Evolutionary conservation across 257 asterid species (phyloP).

Genomic region (Ophiorrhiza pumila): DNA sequence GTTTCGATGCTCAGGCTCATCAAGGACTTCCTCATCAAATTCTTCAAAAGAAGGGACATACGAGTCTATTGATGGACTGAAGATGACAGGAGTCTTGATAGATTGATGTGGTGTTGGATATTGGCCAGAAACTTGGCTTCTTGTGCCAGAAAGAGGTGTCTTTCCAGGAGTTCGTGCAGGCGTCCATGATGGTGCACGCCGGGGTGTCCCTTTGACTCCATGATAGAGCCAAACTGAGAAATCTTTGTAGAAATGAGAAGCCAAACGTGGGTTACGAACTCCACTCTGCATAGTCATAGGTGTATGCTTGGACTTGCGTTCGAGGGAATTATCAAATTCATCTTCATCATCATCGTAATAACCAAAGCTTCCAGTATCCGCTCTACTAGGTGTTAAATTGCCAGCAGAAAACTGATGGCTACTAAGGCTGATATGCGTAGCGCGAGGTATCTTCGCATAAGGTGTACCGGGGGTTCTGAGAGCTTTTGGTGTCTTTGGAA

Average conservation of each 20-base stretch:
- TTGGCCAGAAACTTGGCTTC: conserved; percentile 37
- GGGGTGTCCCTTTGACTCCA: conserved; percentile 73
- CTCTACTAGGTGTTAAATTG: conserved; percentile 32
- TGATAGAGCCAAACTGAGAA: conserved; percentile 75
- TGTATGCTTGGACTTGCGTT: conserved; percentile 42
- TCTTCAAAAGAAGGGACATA: conserved; percentile 42
- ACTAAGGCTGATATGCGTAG: conserved; percentile 49
- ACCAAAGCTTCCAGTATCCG: conserved; percentile 34
- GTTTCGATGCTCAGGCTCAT: conserved; percentile 54
- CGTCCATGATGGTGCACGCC: conserved; percentile 77
- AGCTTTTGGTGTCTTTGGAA: conserved; percentile 37
- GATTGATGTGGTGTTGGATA: conserved; percentile 28
- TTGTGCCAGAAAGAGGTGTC: conserved; percentile 33
- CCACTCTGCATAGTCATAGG: conserved; percentile 54
- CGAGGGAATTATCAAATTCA: conserved; percentile 62
- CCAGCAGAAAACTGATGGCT: conserved; percentile 52
- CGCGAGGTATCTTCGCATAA: conserved; percentile 40
- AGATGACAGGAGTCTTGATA: conserved; percentile 32
- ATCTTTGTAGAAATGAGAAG: conserved; percentile 86
- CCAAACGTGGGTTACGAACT: conserved; percentile 50
- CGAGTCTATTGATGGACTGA: conserved; percentile 38
- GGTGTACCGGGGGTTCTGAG: conserved; percentile 37
- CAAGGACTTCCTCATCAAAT: conserved; percentile 54
- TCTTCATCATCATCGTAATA: conserved; percentile 40
- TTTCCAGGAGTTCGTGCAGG: conserved; percentile 50